Evolutionary conservation across 2,329 filamentous ascomycete species (phyloP), one percentile per base, ranked within the genome.

Genomic region (Apiospora koreana): DNA sequence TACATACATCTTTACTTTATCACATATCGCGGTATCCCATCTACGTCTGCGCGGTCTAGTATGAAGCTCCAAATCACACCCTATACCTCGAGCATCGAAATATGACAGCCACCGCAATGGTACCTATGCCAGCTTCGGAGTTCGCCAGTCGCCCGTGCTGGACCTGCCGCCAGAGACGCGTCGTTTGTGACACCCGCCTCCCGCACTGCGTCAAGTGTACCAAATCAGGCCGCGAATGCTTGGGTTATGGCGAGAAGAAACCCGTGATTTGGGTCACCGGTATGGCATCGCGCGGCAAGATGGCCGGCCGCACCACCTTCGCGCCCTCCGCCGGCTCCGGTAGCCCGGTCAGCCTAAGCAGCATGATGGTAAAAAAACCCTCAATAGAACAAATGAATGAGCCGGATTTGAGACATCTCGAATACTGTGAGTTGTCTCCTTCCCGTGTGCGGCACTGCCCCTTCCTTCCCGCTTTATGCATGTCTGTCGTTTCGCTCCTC

Each of bases 191-290:
- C 58, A 48, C 66, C 21, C 43, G 70, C 12, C 66, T 71, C 25
- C 71, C 71, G 12, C 68, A 68, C 43, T 72, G 71, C 54, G 43
- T 65, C 46, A 72, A 72, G 62, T 72, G 71, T 65, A 50, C 46
- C 35, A 70, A 67, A 18, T 45, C 69, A 3, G 31, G 58, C 8
- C 68, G 68, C 28, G 70, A 71, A 31, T 72, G 71, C 46, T 46
- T 65, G n/a, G 41, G 62, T 5, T 72, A 58, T 3, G 54, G 70
- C 46, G 58, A 69, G 42, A 65, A 43, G 68, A 72, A 69, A 68
- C 70, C 70, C 7, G 58, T 71, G 10, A 66, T 71, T 14, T 71
- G 70, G 70, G 62, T 69, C 4, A 67, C 65, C 25, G 70, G 70
- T 21, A 65, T 71, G 48, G 70, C 67, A 21, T 67, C 68, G 42